phyloP scores from a whole-genome alignment of 352 stramenopile species.

The Phytophthora cactorum region DNA sequence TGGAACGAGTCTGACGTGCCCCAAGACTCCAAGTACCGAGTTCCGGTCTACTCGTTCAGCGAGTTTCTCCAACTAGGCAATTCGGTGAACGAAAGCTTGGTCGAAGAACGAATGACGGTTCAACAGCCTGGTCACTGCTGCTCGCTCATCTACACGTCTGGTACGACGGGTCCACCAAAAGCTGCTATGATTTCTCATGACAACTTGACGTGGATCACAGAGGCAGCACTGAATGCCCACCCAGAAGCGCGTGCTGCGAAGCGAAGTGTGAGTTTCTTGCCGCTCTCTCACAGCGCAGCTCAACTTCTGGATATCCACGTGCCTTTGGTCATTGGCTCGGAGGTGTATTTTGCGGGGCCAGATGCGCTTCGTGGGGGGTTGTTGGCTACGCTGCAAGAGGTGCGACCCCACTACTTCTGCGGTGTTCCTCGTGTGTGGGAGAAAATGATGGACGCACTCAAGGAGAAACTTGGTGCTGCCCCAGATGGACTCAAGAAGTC shows the following conservation, averaged over 20 bases:
- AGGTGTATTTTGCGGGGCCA: slow-evolving; percentile 77
- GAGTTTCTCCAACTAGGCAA: slow-evolving; percentile 67
- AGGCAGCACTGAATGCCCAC: slow-evolving; percentile 51
- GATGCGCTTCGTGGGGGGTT: slow-evolving; percentile 78
- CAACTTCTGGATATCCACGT: slow-evolving; percentile 85
- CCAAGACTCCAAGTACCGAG: slow-evolving; percentile 29
- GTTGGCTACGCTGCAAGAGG: slow-evolving; percentile 66
- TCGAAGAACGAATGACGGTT: slow-evolving; percentile 48
- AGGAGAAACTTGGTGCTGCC: slow-evolving; percentile 39
- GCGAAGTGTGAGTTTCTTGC: slow-evolving; percentile 78
- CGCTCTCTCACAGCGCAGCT: slow-evolving; percentile 77
- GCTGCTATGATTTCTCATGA: slow-evolving; percentile 79
- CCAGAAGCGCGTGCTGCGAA: slow-evolving; percentile 58
- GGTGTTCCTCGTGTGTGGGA: slow-evolving; percentile 89
- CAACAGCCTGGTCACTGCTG: slow-evolving; percentile 72
- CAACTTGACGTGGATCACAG: slow-evolving; percentile 74
- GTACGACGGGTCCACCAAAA: slow-evolving; percentile 69
- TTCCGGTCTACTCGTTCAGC: slow-evolving; percentile 62
- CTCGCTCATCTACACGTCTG: slow-evolving; percentile 92
- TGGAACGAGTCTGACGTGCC: slow-evolving; percentile 49
- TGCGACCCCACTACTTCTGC: slow-evolving; percentile 81
- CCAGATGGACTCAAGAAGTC: slow-evolving; percentile 80
- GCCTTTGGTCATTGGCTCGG: slow-evolving; percentile 61
- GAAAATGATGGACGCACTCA: slow-evolving; percentile 87
- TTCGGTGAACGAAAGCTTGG: slow-evolving; percentile 22